Base-by-base conservation (phyloP, 306 rosid genomes). In the Cucurbita ficifolia region DNA sequence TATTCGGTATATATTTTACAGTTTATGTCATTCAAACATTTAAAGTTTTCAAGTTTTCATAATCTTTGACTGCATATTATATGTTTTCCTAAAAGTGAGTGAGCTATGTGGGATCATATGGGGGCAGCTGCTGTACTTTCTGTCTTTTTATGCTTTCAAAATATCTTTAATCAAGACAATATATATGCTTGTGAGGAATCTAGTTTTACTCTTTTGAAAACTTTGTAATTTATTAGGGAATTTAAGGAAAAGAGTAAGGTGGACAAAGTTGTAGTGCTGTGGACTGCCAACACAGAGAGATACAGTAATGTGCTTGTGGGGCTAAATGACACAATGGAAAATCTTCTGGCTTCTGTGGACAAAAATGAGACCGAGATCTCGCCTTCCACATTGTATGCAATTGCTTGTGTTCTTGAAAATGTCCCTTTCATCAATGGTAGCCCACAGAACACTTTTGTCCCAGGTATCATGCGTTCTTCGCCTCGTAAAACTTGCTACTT, bases 231-330 rank as follows among this genome's bases (percentile, higher is more conserved):
- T 13, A 17, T 53, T 77, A 94, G 99, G 87, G 96, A 84, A 69
- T 94, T 94, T 79, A 94, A 94, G 88, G 91, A 89, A 86, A 81
- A 86, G 49, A 87, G 35, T 78, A 89, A 91, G 71, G 97, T 91
- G 76, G 99, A 94, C 64, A 91, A 22, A 85, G 88, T 94, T 12
- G 97, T 94, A 49, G 99, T 94, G 54, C 90, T 94, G 18, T 94
- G 99, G 99, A 94, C 99, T 38, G 99, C 99, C 36, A 94, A 94
- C 92, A 94, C 99, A 12, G 99, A 94, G 85, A 87, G 99, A 83
- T 94, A 91, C 75, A 91, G 99, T 40, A 88, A 86, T 78, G 87
- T 94, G 64, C 78, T 81, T 42, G 96, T 86, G 43, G 98, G 98
- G 52, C 86, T 94, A 70, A 94, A 94, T 52, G 97, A 94, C 81